Evolutionary conservation across 164 flowering plant genomes (phyloP).

Genomic region (Cinnamomum micranthum): DNA sequence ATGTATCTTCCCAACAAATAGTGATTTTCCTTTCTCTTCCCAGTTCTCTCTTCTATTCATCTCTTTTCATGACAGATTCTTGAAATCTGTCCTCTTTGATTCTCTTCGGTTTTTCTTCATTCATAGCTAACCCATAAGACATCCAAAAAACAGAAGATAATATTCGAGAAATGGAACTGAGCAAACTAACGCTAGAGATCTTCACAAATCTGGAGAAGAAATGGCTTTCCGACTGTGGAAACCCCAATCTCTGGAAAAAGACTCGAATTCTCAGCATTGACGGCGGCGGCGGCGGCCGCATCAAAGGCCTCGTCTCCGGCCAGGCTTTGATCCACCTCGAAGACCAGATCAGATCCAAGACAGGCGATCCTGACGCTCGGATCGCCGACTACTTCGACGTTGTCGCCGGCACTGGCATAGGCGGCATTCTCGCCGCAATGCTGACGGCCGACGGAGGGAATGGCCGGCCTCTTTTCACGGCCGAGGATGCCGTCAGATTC

Average conservation of each 20-base stretch:
- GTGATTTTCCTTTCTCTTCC: neutral
- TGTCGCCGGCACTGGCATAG: slow-evolving; percentile 46
- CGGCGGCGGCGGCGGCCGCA: slow-evolving; percentile 33
- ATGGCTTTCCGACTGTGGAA: slow-evolving; percentile 32
- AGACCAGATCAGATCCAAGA: slow-evolving; percentile 25
- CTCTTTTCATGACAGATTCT: neutral
- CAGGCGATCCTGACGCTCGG: slow-evolving; percentile 31
- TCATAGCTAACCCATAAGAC: neutral
- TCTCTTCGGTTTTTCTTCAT: neutral
- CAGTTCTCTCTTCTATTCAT: neutral
- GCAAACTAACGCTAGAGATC: slow-evolving; percentile 32
- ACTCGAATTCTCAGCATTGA: slow-evolving; percentile 39
- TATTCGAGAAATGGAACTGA: slow-evolving; percentile 14
- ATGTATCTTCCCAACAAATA: too few relatives aligned
- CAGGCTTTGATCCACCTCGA: slow-evolving; percentile 36
- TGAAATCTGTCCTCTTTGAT: too few relatives aligned
- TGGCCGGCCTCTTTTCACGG: slow-evolving; percentile 39
- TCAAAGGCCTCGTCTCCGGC: slow-evolving; percentile 29
- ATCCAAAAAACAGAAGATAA: neutral
- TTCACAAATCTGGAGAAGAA: slow-evolving; percentile 38
- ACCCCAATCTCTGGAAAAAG: slow-evolving; percentile 15
- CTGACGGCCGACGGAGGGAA: slow-evolving; percentile 35
- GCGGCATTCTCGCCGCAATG: slow-evolving; percentile 41
- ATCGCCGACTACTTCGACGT: slow-evolving; percentile 50
- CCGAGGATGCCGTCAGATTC: slow-evolving; percentile 30